Base-by-base conservation (phyloP, 164 flowering plant genomes). In the Vitis amurensis region DNA sequence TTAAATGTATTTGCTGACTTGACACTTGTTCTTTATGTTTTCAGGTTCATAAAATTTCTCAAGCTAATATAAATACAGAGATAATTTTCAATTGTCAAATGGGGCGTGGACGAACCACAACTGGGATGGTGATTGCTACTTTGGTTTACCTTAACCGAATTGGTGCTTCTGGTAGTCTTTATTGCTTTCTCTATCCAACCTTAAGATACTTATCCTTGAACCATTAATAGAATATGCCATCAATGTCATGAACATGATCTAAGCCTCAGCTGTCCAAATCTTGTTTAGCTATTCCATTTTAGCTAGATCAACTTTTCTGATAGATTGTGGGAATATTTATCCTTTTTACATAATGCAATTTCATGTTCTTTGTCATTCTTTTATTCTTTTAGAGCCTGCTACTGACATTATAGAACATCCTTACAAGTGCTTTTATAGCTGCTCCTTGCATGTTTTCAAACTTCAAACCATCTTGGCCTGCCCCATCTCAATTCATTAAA, bases 121-220 rank as follows among this genome's bases (percentile, higher is more conserved):
- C 97, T 52, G 98, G 98, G 63, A 94, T 94, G 97, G 98, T 94
- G 78, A 91, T 94, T 80, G 97, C 98, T 37, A 94, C 97, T 61
- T 79, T 94, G 84, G 82, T 92, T 70, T 92, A 92, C 82, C 80
- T 88, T 60, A 86, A 91, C 71, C 87, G 95, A 59, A 86, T 84
- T 66, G 98, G 97, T 60, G 85, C 90, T 74, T 94, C 97, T 74
- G 97, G 98, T 92, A 91, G 12, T 75, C 17, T 55, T 47, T 66
- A 2, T 70, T 44, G 53, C 66, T 79, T 68, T 73, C 48, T 23
- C 7, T 29, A 11, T 57, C 17, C 61, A 63, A 2, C 53, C 8
- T 15, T 44, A 62, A 47, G 53, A 50, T 23, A 63, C 11, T 49
- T 19, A 47, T 19, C 17, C 14, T 51, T 47, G 55, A 31, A 49